Evolutionary conservation across 2,329 filamentous ascomycete species (phyloP).

Genomic region (Sporothrix humicola): DNA sequence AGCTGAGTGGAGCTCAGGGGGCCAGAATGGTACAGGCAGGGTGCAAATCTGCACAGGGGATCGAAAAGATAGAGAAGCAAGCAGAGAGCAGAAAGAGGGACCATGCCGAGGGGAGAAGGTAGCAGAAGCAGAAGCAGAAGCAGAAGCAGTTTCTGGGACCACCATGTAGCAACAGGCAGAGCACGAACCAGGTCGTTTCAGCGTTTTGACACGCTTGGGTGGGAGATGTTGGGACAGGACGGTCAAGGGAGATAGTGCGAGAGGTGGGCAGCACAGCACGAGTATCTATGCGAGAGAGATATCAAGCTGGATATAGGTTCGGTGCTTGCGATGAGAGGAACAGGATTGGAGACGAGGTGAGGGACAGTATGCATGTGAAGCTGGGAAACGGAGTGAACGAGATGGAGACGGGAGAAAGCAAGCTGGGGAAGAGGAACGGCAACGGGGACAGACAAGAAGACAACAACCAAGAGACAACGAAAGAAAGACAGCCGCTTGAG

Average conservation of each 20-base stretch:
- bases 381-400: not conserved
- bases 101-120: slow-evolving; percentile 11
- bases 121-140: not conserved
- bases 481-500: not conserved
- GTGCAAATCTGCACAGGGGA: slow-evolving; percentile 1
- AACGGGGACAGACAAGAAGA: not conserved
- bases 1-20: slow-evolving; percentile 22
- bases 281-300: not conserved
- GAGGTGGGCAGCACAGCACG: slow-evolving; percentile 4
- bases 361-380: not conserved
- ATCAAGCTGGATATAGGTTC: not conserved
- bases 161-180: slow-evolving; percentile 33
- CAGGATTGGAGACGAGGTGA: not conserved
- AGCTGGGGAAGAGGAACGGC: not conserved
- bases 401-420: not conserved
- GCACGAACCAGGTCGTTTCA: slow-evolving; percentile 38
- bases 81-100: slow-evolving; percentile 17
- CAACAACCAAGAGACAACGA: not conserved
- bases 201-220: slow-evolving; percentile 30
- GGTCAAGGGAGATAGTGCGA: slow-evolving; percentile 7
- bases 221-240: not conserved
- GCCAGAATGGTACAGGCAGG: not conserved
- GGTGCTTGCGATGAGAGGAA: not conserved
- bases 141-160: not conserved
- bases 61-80: slow-evolving; percentile 16